Evolutionary conservation across 495 filamentous ascomycete genomes (phyloP).

Genomic region (Penicillium chermesinum): DNA sequence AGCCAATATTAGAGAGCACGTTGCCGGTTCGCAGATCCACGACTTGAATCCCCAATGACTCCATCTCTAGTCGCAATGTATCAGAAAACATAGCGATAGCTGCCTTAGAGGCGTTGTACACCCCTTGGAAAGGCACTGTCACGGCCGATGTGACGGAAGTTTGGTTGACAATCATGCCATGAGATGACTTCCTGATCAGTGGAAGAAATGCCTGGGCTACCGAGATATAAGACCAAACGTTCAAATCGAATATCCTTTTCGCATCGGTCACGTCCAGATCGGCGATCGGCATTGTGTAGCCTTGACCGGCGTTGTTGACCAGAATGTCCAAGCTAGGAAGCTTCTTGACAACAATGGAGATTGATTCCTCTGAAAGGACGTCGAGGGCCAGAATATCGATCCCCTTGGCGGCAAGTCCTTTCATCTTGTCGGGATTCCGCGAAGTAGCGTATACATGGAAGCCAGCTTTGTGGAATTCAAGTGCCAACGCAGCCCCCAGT

Average conservation of each 20-base stretch:
- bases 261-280: constrained; percentile 32
- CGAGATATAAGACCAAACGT: constrained; percentile 34
- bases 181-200: constrained; percentile 33
- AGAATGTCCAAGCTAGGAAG: constrained; percentile 31
- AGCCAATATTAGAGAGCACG: neutral
- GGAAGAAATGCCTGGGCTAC: constrained; percentile 38
- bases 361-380: constrained; percentile 28
- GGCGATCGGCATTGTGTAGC: constrained; percentile 25
- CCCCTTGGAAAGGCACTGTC: neutral
- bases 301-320: constrained; percentile 40
- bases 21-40: neutral
- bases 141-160: constrained; percentile 57
- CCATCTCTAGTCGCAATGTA: neutral
- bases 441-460: constrained; percentile 43
- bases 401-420: constrained; percentile 14
- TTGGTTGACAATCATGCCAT: constrained; percentile 23
- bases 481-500: constrained; percentile 38
- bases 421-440: constrained; percentile 37
- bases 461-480: constrained; percentile 29
- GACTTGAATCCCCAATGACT: neutral
- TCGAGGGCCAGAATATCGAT: constrained; percentile 33
- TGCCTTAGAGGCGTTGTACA: constrained; percentile 5
- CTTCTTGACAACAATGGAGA: constrained; percentile 14
- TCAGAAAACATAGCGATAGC: constrained; percentile 6
- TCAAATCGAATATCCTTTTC: constrained; percentile 40